Conservation (phyloP, 257 asterid genomes). For the Phtheirospermum japonicum region DNA sequence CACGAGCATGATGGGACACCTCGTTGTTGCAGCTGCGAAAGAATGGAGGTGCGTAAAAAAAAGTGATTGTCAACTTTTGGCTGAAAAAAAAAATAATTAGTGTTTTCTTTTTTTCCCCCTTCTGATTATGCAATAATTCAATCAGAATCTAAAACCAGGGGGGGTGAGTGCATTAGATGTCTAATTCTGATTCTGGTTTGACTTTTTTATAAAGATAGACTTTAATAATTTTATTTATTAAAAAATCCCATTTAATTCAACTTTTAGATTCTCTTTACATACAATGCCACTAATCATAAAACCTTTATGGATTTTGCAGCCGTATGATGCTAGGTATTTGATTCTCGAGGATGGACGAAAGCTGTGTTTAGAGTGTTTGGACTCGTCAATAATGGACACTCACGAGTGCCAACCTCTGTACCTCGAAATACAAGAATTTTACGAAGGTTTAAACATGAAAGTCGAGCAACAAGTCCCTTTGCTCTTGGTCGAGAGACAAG, state of each 20-base stretch:
- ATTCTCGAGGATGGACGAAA: constrained; percentile 88
- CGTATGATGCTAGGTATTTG: constrained; percentile 67
- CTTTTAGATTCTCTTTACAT: no score
- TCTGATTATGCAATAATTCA: neutral
- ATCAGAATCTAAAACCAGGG: neutral
- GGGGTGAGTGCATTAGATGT: neutral
- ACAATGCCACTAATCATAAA: no score
- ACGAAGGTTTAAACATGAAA: constrained; percentile 93
- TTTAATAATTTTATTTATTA: no score
- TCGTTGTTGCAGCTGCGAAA: constrained; percentile 96
- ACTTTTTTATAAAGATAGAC: neutral
- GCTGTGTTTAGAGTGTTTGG: constrained; percentile 91
- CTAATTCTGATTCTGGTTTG: neutral
- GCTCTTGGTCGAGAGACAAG: constrained; percentile 96
- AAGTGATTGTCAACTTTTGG: neutral
- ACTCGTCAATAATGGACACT: constrained; percentile 97
- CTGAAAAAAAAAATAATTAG: neutral
- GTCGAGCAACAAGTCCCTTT: constrained; percentile 93
- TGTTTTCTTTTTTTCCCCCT: neutral
- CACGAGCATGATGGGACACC: constrained; percentile 96
- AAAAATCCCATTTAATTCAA: neutral
- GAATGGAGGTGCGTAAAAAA: constrained; percentile 74
- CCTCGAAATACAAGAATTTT: constrained; percentile 90
- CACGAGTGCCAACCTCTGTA: constrained; percentile 95
- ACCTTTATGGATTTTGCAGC: no score